Evolutionary conservation across 371 early-diverging fungal species (phyloP).

Genomic region (Fennellomyces sp.): DNA sequence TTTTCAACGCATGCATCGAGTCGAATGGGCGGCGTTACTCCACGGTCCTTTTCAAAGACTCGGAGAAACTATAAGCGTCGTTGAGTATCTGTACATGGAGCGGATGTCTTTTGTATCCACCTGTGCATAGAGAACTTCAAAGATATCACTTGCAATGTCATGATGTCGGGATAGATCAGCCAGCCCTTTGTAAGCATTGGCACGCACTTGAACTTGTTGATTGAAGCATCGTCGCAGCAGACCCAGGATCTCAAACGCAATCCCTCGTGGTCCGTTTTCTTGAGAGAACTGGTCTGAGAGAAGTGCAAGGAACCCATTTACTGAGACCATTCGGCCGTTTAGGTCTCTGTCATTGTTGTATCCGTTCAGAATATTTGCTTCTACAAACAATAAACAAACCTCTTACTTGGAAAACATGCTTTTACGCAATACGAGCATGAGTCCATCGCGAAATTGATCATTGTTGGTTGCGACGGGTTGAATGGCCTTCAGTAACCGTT

Average conservation of each 20-base stretch:
- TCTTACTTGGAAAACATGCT: slow-evolving; percentile 65
- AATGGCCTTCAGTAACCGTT: slow-evolving; percentile 50
- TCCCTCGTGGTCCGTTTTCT: slow-evolving; percentile 20
- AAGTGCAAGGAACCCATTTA: slow-evolving; percentile 58
- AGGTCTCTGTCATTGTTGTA: slow-evolving; percentile 35
- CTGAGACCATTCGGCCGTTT: slow-evolving; percentile 60
- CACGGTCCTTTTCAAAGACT: slow-evolving; percentile 33
- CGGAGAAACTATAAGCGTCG: slow-evolving; percentile 42
- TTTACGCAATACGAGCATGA: slow-evolving; percentile 63
- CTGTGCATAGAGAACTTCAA: slow-evolving; percentile 57
- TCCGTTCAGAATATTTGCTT: background rate
- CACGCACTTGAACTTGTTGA: slow-evolving; percentile 59
- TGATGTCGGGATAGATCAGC: slow-evolving; percentile 36
- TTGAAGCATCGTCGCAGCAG: slow-evolving; percentile 60
- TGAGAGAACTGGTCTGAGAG: slow-evolving; percentile 25
- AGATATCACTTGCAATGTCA: slow-evolving; percentile 43
- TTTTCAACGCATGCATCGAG: slow-evolving; percentile 55
- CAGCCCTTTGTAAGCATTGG: slow-evolving; percentile 53
- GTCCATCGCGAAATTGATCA: slow-evolving; percentile 55
- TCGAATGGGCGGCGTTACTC: slow-evolving; percentile 35
- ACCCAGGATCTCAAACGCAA: slow-evolving; percentile 54
- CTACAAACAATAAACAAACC: background rate
- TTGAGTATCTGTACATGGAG: no score
- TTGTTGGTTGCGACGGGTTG: slow-evolving; percentile 52
- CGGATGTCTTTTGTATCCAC: slow-evolving; percentile 19